Percentiles rank a stretch among this genome's conserved stretches.
Conservation (phyloP, 495 filamentous ascomycete species). For the Venustampulla echinocandica region DNA sequence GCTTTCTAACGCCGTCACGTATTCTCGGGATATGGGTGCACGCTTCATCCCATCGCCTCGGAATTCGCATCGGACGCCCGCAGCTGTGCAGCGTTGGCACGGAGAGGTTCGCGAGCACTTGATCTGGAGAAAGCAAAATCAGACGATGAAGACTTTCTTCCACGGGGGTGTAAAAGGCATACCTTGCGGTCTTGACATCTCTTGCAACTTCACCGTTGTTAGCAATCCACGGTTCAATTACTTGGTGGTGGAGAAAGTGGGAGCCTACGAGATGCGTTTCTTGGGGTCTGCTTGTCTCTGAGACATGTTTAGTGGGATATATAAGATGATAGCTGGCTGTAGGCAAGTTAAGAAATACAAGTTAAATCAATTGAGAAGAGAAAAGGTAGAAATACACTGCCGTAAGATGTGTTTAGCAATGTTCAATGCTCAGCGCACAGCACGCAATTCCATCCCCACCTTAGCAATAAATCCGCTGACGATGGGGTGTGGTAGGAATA, state of each 20-base stretch:
- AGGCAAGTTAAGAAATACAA: neutral
- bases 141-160: neutral
- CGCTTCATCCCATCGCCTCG: neutral
- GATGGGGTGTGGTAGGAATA: too few species aligned
- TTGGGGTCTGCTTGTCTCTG: neutral
- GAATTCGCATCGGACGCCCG: neutral
- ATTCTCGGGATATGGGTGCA: neutral
- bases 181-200: slow-evolving; percentile 1
- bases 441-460: neutral
- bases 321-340: neutral
- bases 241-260: neutral
- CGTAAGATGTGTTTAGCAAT: too few species aligned
- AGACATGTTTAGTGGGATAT: neutral
- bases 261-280: neutral
- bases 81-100: neutral
- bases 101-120: neutral
- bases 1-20: neutral
- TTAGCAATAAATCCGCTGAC: too few species aligned
- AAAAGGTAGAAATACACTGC: neutral
- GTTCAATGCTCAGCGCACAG: too few species aligned
- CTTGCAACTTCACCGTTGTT: neutral
- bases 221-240: too few species aligned
- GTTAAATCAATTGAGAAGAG: neutral
- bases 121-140: neutral
- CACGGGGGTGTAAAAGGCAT: neutral